These are phyloP conservation scores for Quercus cerris DNA, from an alignment of 306 rosid genomes.

Conservation along the genomic window DNA sequence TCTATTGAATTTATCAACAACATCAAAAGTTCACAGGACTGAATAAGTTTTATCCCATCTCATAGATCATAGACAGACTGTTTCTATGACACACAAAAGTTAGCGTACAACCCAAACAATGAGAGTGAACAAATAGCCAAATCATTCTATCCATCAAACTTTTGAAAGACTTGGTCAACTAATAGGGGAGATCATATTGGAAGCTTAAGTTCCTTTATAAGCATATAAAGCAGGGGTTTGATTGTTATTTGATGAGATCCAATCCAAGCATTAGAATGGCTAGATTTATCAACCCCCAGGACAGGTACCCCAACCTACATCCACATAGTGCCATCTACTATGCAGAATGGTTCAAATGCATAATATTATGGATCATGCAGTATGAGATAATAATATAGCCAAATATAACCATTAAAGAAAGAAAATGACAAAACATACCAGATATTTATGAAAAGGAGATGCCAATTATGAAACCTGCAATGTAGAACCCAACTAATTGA, in stretches of 20 bases:
- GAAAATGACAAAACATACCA: neutral
- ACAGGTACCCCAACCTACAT: neutral
- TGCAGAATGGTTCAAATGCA: neutral
- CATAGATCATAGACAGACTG: neutral
- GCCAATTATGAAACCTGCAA: neutral
- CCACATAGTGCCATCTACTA: neutral
- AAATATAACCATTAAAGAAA: neutral
- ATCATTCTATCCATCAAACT: neutral
- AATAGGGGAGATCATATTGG: neutral
- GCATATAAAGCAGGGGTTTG: neutral
- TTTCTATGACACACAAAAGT: neutral
- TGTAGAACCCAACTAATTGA: neutral
- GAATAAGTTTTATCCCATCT: neutral
- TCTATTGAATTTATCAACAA: neutral
- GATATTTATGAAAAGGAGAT: neutral
- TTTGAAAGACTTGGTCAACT: neutral
- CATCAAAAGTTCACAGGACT: neutral
- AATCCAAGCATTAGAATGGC: neutral
- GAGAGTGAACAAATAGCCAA: neutral
- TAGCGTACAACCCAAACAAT: neutral
- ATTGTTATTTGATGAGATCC: neutral
- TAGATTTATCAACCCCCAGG: neutral
- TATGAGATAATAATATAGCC: neutral
- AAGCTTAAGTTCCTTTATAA: neutral
- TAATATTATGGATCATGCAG: neutral